phyloP scores from a whole-genome alignment of 1,284 basidiomycete species.

The Tylopilus sp. region DNA sequence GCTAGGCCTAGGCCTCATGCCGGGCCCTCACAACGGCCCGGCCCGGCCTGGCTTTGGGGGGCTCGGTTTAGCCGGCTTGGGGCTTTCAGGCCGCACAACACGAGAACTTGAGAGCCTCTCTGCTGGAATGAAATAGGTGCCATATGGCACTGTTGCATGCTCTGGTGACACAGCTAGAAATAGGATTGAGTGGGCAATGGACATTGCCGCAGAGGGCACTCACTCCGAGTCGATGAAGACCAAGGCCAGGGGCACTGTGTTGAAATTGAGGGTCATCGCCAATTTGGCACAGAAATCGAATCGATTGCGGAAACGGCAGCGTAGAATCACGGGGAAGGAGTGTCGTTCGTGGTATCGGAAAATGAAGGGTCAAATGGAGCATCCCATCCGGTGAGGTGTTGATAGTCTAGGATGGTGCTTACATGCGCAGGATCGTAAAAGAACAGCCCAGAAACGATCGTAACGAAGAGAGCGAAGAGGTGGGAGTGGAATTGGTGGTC shows the following conservation, averaged over 20 bases:
- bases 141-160: conserved; percentile 19
- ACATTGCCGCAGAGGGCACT: background rate
- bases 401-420: conserved; percentile 25
- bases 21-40: too few relatives aligned
- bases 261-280: conserved; percentile 4
- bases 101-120: background rate
- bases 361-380: conserved; percentile 26
- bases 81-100: too few relatives aligned
- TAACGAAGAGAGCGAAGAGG: conserved; percentile 9
- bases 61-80: too few relatives aligned
- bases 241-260: conserved; percentile 12
- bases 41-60: too few relatives aligned
- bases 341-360: conserved; percentile 4
- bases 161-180: conserved; percentile 9
- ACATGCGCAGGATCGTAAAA: conserved; percentile 42
- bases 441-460: conserved; percentile 41
- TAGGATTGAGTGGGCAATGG: background rate
- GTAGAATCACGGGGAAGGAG: conserved; percentile 5
- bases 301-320: background rate
- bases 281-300: background rate
- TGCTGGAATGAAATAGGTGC: conserved; percentile 25
- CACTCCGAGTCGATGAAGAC: background rate
- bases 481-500: conserved; percentile 6
- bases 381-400: conserved; percentile 30
- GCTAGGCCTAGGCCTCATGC: too few relatives aligned